Conservation (phyloP, 768 basidiomycete genomes). For the Boletellus ananas region DNA sequence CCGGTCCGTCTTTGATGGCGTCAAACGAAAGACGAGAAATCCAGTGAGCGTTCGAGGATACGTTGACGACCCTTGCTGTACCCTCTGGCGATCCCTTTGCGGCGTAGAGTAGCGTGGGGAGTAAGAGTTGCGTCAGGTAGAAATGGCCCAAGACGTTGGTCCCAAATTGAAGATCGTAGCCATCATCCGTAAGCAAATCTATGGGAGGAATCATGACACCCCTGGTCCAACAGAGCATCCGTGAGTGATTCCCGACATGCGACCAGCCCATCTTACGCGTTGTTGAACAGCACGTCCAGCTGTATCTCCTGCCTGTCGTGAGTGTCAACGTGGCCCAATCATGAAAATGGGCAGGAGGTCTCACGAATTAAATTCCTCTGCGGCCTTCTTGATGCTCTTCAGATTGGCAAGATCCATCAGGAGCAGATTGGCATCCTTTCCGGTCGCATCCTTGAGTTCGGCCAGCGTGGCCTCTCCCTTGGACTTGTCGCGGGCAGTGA, state of each 20-base stretch:
- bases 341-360: neutral
- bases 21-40: slow-evolving; percentile 15
- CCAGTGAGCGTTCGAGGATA: slow-evolving; percentile 26
- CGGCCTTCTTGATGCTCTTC: slow-evolving; percentile 34
- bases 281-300: slow-evolving; percentile 28
- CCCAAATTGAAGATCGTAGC: slow-evolving; percentile 41
- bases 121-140: slow-evolving; percentile 35
- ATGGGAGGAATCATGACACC: slow-evolving; percentile 31
- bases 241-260: neutral
- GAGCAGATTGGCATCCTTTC: slow-evolving; percentile 30
- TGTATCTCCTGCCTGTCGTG: slow-evolving; percentile 16
- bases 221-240: slow-evolving; percentile 11
- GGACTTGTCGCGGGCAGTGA: slow-evolving; percentile 21
- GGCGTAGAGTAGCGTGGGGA: slow-evolving; percentile 32
- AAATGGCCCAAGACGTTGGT: slow-evolving; percentile 37
- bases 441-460: slow-evolving; percentile 20
- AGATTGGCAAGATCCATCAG: slow-evolving; percentile 42
- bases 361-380: slow-evolving; percentile 38
- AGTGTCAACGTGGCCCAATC: neutral
- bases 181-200: slow-evolving; percentile 33
- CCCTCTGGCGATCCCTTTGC: slow-evolving; percentile 31
- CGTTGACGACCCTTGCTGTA: slow-evolving; percentile 35
- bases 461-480: slow-evolving; percentile 15
- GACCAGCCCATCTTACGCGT: slow-evolving; percentile 22
- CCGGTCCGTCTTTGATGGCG: slow-evolving; percentile 27